These are phyloP conservation scores for Amorphotheca resinae DNA, from an alignment of 495 filamentous ascomycete species.

Conservation along the genomic window DNA sequence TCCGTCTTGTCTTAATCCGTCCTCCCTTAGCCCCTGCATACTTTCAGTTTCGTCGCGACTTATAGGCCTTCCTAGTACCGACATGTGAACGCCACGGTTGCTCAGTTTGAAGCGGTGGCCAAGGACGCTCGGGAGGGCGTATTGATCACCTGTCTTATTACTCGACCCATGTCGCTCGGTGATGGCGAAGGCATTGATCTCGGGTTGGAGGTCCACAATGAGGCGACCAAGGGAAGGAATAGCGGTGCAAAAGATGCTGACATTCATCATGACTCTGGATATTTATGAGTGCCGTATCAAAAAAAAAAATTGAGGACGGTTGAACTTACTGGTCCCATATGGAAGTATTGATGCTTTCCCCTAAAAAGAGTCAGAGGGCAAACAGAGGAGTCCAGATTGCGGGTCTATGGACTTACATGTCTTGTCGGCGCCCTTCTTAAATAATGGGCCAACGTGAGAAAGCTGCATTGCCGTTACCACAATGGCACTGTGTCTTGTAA, in stretches of 20 bases:
- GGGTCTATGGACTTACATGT: background rate
- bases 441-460: background rate
- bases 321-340: background rate
- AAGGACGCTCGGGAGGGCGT: slow-evolving; percentile 7
- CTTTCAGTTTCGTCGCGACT: background rate
- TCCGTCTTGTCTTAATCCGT: background rate
- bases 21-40: background rate
- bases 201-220: slow-evolving; percentile 25
- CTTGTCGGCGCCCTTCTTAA: background rate
- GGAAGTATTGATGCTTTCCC: background rate
- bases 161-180: slow-evolving; percentile 18
- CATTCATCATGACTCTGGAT: slow-evolving; percentile 19
- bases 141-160: slow-evolving; percentile 6
- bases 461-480: background rate
- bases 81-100: background rate
- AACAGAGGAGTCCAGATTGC: background rate
- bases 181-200: slow-evolving; percentile 22
- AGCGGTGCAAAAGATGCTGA: slow-evolving; percentile 23
- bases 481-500: background rate
- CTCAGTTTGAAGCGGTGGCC: background rate
- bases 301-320: background rate
- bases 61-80: background rate
- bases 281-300: slow-evolving; percentile 7
- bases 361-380: background rate
- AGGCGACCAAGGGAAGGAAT: slow-evolving; percentile 28